These are phyloP conservation scores for Kuraishia floccosa DNA, from an alignment of 805 yeast species.

Conservation along the genomic window DNA sequence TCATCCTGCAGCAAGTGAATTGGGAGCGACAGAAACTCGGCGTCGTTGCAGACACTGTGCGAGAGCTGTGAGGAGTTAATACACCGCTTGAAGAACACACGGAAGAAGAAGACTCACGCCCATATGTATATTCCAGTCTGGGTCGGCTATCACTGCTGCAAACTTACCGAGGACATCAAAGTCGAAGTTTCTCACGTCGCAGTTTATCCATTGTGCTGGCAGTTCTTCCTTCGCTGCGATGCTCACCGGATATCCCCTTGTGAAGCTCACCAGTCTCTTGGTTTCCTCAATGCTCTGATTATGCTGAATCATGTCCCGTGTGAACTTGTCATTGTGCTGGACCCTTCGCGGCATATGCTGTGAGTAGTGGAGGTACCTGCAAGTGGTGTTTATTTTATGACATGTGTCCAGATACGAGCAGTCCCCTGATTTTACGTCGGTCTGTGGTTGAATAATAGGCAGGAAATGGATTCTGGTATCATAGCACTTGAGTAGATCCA, in stretches of 20 bases:
- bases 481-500: slow-evolving; percentile 12
- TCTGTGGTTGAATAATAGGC: slow-evolving; percentile 44
- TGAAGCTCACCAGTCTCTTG: slow-evolving; percentile 24
- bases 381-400: slow-evolving; percentile 62
- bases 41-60: slow-evolving; percentile 68
- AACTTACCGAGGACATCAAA: slow-evolving; percentile 66
- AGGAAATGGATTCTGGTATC: slow-evolving; percentile 35
- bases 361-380: slow-evolving; percentile 74
- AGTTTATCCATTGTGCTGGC: slow-evolving; percentile 76
- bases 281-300: slow-evolving; percentile 7
- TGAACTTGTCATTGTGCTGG: neutral
- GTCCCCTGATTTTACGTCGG: slow-evolving; percentile 71
- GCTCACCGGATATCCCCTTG: slow-evolving; percentile 33
- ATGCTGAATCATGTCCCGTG: neutral
- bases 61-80: slow-evolving; percentile 24
- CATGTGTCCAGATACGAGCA: slow-evolving; percentile 93
- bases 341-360: slow-evolving; percentile 28
- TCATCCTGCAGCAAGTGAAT: slow-evolving; percentile 66
- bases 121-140: slow-evolving; percentile 97
- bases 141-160: slow-evolving; percentile 82
- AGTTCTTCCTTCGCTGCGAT: slow-evolving; percentile 10
- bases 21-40: slow-evolving; percentile 57
- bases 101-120: slow-evolving; percentile 20
- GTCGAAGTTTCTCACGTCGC: slow-evolving; percentile 71
- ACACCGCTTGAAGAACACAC: neutral